Evolutionary conservation across 495 filamentous ascomycete genomes (phyloP), one percentile per base, ranked within the genome.

Genomic region (Talaromyces nanjingensis): DNA sequence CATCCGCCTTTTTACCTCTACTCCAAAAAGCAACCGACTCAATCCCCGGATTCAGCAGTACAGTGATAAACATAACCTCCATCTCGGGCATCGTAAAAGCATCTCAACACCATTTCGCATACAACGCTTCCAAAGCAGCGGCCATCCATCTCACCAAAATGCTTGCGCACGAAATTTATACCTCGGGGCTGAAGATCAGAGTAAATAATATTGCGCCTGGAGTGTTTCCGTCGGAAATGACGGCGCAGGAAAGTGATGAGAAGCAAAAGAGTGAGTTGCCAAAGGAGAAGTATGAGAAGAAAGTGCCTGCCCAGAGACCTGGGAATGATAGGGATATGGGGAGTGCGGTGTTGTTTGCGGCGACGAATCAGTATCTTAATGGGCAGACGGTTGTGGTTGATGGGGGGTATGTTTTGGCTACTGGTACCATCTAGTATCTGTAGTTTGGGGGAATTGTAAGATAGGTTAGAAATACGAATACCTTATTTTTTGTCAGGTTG

Each of bases 311-410:
- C 0, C 67, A 72, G 1, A 71, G 90, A 8, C 87, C 88, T 0
- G 89, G 89, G 0, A 84, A 84, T 39, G 90, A 92, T 70, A 76
- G 85, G 37, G 90, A 92, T 69, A 92, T 92, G 88, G 89, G 85
- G 0, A 81, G 81, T 70, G 78, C 87, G 4, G 77, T 90, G 16
- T 70, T 92, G 20, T 88, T 86, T 65, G 71, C 83, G 9, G 83
- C 76, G 9, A 80, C 78, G 4, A 91, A 90, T 64, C 86, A 89
- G 76, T 91, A 91, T 60, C 66, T 91, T 16, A 90, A 89, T 69
- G 89, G 88, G 1, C 83, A 89, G 76, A 86, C 78, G 0, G 67
- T 91, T 22, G 79, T 84, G 0, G 86, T 91, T 25, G 86, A 91
- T 72, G 89, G 89, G 1, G 87, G 86, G 1, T 82, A 80, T 72